Conservation (phyloP, 2,329 filamentous ascomycete genomes). For the Zasmidium cellare region DNA sequence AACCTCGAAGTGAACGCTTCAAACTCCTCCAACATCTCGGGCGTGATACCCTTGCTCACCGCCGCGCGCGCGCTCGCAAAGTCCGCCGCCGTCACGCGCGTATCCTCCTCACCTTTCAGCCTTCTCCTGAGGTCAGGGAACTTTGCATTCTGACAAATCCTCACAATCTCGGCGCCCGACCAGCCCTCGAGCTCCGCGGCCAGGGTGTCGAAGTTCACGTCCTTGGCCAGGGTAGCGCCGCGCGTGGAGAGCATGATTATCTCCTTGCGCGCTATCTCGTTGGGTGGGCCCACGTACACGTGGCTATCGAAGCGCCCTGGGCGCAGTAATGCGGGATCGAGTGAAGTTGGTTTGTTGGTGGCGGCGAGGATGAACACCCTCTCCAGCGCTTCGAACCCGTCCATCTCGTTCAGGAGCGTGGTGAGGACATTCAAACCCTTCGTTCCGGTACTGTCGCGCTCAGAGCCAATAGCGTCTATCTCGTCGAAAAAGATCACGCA, state of each 20-base stretch:
- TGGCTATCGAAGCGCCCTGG: conserved; percentile 83
- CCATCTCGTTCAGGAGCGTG: conserved; percentile 90
- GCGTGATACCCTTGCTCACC: conserved; percentile 60
- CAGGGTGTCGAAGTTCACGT: conserved; percentile 66
- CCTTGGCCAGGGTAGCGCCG: conserved; percentile 59
- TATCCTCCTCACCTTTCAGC: conserved; percentile 35
- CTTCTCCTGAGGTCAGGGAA: conserved; percentile 21
- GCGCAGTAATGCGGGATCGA: conserved; percentile 83
- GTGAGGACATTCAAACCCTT: conserved; percentile 78
- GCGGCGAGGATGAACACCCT: conserved; percentile 86
- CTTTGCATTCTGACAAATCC: conserved; percentile 48
- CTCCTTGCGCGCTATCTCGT: conserved; percentile 68
- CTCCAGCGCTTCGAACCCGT: conserved; percentile 82
- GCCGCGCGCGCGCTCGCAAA: conserved; percentile 43
- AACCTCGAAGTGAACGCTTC: conserved; percentile 44
- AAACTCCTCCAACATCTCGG: conserved; percentile 59
- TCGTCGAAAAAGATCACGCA: conserved; percentile 98
- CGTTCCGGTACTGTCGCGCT: conserved; percentile 52
- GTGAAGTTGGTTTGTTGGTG: conserved; percentile 83
- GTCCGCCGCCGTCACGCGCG: conserved; percentile 42
- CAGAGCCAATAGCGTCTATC: conserved; percentile 76
- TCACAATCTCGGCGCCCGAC: conserved; percentile 80
- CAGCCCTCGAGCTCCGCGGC: conserved; percentile 70
- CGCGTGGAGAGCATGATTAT: conserved; percentile 71
- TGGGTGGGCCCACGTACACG: conserved; percentile 82